Evolutionary conservation across 2,329 filamentous ascomycete genomes (phyloP).

Genomic region (Onygenales sp.): DNA sequence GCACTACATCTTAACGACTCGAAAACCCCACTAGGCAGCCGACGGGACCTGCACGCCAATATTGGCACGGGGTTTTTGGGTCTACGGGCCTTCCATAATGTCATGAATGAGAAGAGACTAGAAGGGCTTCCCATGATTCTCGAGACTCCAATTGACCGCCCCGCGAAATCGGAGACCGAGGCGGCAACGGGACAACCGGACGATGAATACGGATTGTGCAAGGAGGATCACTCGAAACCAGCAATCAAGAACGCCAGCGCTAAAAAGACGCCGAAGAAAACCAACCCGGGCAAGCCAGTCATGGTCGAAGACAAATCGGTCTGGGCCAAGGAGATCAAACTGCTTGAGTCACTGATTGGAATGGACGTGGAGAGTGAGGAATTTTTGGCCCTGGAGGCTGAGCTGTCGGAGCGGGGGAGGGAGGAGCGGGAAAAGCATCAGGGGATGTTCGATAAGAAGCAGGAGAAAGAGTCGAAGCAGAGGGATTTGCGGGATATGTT

Average conservation of each 20-base stretch:
- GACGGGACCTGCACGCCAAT: slow-evolving; percentile 87
- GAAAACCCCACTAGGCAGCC: slow-evolving; percentile 74
- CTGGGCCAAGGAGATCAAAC: slow-evolving; percentile 91
- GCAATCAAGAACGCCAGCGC: slow-evolving; percentile 16
- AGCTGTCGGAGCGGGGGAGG: slow-evolving; percentile 58
- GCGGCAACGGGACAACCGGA: slow-evolving; percentile 3
- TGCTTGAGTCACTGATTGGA: slow-evolving; percentile 78
- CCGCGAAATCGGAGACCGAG: slow-evolving; percentile 31
- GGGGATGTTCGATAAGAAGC: slow-evolving; percentile 69
- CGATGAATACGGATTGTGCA: slow-evolving; percentile 9
- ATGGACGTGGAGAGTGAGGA: slow-evolving; percentile 68
- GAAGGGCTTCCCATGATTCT: slow-evolving; percentile 80
- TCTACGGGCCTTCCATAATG: slow-evolving; percentile 76
- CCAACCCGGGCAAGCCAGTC: slow-evolving; percentile 15
- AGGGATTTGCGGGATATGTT: slow-evolving; percentile 30
- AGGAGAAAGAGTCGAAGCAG: slow-evolving; percentile 44
- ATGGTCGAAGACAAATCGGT: slow-evolving; percentile 67
- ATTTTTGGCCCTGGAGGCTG: slow-evolving; percentile 56
- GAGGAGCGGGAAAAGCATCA: slow-evolving; percentile 65
- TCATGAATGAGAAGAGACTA: slow-evolving; percentile 75
- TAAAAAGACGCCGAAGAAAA: slow-evolving; percentile 14
- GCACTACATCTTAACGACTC: slow-evolving; percentile 93
- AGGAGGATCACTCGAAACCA: slow-evolving; percentile 12
- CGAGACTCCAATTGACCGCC: slow-evolving; percentile 84
- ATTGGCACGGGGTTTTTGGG: slow-evolving; percentile 94